Percentiles rank a stretch among this genome's conserved stretches.
phyloP scores from a whole-genome alignment of 139 green algal genomes.

The Picochlorum costavermella region DNA sequence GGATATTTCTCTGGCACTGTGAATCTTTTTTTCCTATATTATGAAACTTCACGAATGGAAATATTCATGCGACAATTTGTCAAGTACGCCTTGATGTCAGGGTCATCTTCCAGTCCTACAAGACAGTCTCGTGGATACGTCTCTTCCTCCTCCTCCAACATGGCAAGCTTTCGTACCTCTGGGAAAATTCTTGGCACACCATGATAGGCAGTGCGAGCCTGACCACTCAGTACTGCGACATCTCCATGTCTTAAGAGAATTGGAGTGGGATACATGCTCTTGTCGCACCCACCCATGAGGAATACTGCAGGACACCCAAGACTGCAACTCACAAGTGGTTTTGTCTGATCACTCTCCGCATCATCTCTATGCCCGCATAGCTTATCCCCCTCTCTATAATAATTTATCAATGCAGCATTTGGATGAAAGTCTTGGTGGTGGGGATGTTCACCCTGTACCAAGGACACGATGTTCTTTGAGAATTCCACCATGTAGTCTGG shows the following conservation, averaged over 20 bases:
- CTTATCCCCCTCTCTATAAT: constrained; percentile 68
- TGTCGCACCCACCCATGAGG: constrained; percentile 62
- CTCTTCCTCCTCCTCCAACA: not conserved
- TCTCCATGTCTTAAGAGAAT: constrained; percentile 76
- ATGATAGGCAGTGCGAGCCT: constrained; percentile 64
- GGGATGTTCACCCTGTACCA: not conserved
- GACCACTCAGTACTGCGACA: constrained; percentile 61
- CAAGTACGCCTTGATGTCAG: constrained; percentile 25
- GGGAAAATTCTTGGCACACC: constrained; percentile 44
- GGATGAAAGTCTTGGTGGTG: constrained; percentile 22
- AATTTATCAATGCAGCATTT: constrained; percentile 86
- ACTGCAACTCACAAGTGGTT: constrained; percentile 78
- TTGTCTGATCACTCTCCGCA: constrained; percentile 60
- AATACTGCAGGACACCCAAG: constrained; percentile 79
- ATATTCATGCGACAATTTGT: constrained; percentile 25
- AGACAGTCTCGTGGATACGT: not conserved
- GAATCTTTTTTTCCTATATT: too few relatives aligned
- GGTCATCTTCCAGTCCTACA: not conserved
- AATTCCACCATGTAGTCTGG: constrained; percentile 22
- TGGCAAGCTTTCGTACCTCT: not conserved
- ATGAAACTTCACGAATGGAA: constrained; percentile 5
- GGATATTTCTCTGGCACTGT: too few relatives aligned
- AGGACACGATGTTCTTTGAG: constrained; percentile 5
- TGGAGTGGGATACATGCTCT: constrained; percentile 46
- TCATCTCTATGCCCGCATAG: constrained; percentile 81